Percentiles rank a stretch among this genome's conserved stretches.
Evolutionary conservation across 129 eudicot genomes (phyloP).

Genomic region (sunflower (Helianthus annuus)): HanXRQr2.0-SUNRISE NC_035434.2:60323245-60323744

Average conservation of each 20-base stretch:
- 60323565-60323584: too few relatives aligned
- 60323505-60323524: background rate
- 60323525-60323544: too few relatives aligned
- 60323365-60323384: slow-evolving; percentile 36
- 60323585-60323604: too few relatives aligned
- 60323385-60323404: slow-evolving; percentile 35
- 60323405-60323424: slow-evolving; percentile 29
- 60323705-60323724: too few relatives aligned
- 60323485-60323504: background rate
- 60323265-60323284: slow-evolving; percentile 24
- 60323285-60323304: slow-evolving; percentile 27
- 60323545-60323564: too few relatives aligned
- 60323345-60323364: slow-evolving; percentile 43
- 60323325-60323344: slow-evolving; percentile 37
- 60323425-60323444: slow-evolving; percentile 6
- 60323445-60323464: background rate
- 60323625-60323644: too few relatives aligned
- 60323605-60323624: too few relatives aligned
- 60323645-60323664: too few relatives aligned
- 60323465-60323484: background rate
- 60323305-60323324: slow-evolving; percentile 42
- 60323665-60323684: too few relatives aligned
- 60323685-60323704: too few relatives aligned
- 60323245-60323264: too few relatives aligned
- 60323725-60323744: too few relatives aligned